These are phyloP conservation scores for Sanchytrium tribonematis DNA, from an alignment of 371 early-diverging fungal genomes.

Conservation along the genomic window DNA sequence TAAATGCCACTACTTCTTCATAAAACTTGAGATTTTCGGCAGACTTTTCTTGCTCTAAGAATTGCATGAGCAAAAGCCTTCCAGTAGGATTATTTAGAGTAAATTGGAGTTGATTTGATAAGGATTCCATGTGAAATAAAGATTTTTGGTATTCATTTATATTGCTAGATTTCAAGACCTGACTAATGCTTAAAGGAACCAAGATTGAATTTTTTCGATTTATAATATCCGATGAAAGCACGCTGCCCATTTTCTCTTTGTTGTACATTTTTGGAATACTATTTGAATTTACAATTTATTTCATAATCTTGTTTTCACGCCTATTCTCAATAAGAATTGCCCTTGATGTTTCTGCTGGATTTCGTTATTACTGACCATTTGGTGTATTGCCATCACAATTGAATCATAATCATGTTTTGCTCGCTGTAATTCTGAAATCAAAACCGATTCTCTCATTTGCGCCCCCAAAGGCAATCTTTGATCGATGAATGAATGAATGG, in stretches of 20 bases:
- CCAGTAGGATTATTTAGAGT: neutral
- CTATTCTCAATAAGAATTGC: neutral
- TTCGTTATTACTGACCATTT: neutral
- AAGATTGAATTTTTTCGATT: neutral
- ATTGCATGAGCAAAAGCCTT: neutral
- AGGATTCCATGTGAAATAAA: neutral
- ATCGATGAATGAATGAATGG: neutral
- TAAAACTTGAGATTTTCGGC: neutral
- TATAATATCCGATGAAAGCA: neutral
- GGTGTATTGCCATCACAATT: neutral
- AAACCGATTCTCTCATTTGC: neutral
- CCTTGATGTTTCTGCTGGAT: neutral
- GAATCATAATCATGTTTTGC: neutral
- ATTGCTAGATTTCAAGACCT: neutral
- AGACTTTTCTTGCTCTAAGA: neutral
- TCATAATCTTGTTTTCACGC: neutral
- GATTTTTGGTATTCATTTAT: neutral
- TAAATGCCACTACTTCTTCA: neutral
- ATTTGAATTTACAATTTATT: neutral
- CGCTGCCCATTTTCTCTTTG: neutral
- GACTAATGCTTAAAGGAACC: neutral
- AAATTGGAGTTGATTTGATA: neutral
- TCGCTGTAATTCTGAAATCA: neutral
- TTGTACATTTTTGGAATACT: neutral
- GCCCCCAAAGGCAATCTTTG: neutral